phyloP scores from a whole-genome alignment of 768 basidiomycete species.

The Xanthoconium stramineum region DNA sequence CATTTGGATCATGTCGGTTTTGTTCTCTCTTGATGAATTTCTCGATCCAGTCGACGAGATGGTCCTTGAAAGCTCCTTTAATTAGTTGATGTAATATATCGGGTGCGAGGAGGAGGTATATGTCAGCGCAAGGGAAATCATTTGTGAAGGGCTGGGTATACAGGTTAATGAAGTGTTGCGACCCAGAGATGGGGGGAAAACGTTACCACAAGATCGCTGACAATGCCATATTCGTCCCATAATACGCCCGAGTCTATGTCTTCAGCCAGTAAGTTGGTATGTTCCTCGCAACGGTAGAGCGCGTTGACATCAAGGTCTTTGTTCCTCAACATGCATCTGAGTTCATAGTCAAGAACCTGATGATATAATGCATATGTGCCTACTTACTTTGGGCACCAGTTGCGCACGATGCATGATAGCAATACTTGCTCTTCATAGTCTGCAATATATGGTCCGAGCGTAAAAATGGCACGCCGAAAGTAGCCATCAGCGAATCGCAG shows the following conservation, averaged over 20 bases:
- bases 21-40: background rate
- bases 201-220: conserved; percentile 8
- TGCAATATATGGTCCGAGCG: conserved; percentile 35
- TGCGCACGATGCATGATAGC: conserved; percentile 30
- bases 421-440: conserved; percentile 40
- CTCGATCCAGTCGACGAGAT: background rate
- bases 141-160: conserved; percentile 30
- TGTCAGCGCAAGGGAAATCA: conserved; percentile 30
- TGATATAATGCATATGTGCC: no score
- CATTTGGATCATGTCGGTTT: background rate
- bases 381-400: conserved; percentile 29
- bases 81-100: background rate
- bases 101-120: conserved; percentile 17
- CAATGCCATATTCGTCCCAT: conserved; percentile 28
- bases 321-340: background rate
- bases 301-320: background rate
- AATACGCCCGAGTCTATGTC: conserved; percentile 1
- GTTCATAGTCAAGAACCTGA: no score
- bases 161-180: background rate
- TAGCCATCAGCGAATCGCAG: background rate
- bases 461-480: background rate
- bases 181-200: background rate
- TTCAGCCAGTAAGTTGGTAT: background rate
- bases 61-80: background rate
- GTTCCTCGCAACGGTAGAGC: background rate